These are phyloP conservation scores for Candida namnaoensis DNA, from an alignment of 805 yeast genomes.

Conservation along the genomic window DNA sequence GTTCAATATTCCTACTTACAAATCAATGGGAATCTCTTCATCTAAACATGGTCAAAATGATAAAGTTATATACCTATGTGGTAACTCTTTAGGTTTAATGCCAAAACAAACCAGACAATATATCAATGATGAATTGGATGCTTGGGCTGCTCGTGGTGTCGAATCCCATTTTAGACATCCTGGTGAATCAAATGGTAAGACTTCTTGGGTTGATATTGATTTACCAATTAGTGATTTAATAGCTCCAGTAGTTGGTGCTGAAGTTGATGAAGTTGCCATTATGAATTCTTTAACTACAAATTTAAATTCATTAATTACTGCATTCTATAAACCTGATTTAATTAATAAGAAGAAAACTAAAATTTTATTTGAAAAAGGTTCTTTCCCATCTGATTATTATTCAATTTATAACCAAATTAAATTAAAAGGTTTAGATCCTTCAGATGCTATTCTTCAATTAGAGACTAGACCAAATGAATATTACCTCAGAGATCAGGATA, in stretches of 20 bases:
- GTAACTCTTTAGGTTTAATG: conserved; percentile 91
- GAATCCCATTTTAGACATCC: conserved; percentile 79
- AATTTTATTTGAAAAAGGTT: conserved; percentile 76
- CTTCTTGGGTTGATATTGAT: conserved; percentile 82
- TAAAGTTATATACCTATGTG: conserved; percentile 62
- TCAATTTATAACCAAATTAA: conserved; percentile 69
- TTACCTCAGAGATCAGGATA: conserved; percentile 52
- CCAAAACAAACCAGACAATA: conserved; percentile 55
- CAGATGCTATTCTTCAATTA: conserved; percentile 54
- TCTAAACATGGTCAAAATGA: background rate
- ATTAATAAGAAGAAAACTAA: conserved; percentile 39
- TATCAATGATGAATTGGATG: conserved; percentile 59
- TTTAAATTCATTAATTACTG: conserved; percentile 61
- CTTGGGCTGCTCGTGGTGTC: conserved; percentile 79
- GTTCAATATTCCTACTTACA: conserved; percentile 62
- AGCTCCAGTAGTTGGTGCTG: conserved; percentile 73
- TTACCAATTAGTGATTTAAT: conserved; percentile 62
- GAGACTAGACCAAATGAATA: conserved; percentile 52
- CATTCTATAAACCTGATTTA: conserved; percentile 61
- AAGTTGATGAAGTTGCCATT: conserved; percentile 68
- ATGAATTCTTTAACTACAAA: conserved; percentile 85
- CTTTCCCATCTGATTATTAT: conserved; percentile 90
- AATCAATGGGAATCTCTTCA: conserved; percentile 40
- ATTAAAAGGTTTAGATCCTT: conserved; percentile 45
- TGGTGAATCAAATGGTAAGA: conserved; percentile 31